Evolutionary conservation across 495 filamentous ascomycete genomes (phyloP).

Genomic region (Alectoria sarmentosa): DNA sequence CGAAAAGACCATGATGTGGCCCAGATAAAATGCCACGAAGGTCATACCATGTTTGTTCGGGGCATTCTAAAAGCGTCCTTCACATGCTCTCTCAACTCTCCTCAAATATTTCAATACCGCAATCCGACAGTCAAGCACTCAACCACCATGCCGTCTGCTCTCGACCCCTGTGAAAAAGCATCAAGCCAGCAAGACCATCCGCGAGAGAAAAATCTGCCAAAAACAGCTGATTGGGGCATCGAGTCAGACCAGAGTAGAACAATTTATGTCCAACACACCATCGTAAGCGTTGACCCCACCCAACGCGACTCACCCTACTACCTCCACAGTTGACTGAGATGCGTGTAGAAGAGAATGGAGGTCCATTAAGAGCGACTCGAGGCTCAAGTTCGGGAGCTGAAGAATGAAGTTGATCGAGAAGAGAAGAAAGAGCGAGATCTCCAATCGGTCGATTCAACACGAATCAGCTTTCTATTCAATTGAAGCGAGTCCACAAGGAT

Average conservation of each 20-base stretch:
- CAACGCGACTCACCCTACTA: too few relatives aligned
- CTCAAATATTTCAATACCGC: not conserved
- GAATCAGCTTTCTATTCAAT: constrained; percentile 26
- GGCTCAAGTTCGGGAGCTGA: too few relatives aligned
- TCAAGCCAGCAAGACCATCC: not conserved
- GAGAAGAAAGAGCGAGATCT: too few relatives aligned
- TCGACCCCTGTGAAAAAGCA: not conserved
- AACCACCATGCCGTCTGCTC: not conserved
- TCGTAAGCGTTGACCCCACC: not conserved
- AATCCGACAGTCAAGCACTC: not conserved
- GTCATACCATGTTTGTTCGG: not conserved
- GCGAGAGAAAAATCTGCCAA: not conserved
- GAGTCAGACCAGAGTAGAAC: too few relatives aligned
- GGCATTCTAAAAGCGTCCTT: too few relatives aligned
- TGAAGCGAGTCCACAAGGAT: constrained; percentile 31
- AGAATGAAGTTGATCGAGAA: too few relatives aligned
- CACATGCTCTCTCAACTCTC: not conserved
- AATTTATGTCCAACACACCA: not conserved
- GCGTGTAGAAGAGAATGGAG: not conserved
- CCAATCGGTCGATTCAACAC: constrained; percentile 26
- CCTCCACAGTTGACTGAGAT: too few relatives aligned
- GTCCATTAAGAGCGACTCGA: not conserved
- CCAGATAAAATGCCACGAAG: not conserved
- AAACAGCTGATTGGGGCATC: not conserved
- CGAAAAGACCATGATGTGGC: not conserved